Percentiles rank a stretch among this genome's conserved stretches.
These are phyloP conservation scores for Lavandula angustifolia DNA, from an alignment of 257 asterid genomes.

Conservation along the genomic window DNA sequence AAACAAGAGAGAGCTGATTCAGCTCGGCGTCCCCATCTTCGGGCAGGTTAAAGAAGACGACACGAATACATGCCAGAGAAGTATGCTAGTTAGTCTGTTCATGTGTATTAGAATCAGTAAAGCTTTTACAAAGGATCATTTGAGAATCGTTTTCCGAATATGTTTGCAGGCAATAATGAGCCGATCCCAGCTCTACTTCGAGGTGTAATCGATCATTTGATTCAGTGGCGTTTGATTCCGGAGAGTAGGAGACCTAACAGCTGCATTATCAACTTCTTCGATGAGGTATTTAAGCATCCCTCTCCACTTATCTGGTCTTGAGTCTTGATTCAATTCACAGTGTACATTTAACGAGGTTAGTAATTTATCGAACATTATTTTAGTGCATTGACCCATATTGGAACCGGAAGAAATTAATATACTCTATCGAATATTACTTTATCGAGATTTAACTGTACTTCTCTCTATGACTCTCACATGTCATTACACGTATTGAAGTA, in stretches of 20 bases:
- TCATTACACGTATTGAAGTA: not conserved
- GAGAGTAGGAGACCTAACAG: conserved; percentile 80
- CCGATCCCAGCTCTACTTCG: conserved; percentile 85
- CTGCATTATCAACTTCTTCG: conserved; percentile 93
- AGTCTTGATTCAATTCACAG: not conserved
- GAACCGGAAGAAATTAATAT: no score
- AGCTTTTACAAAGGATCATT: no score
- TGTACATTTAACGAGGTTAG: conserved; percentile 2
- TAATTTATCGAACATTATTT: no score
- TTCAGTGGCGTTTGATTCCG: conserved; percentile 87
- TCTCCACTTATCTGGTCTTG: conserved; percentile 2
- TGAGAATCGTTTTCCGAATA: not conserved
- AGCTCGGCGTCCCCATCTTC: conserved; percentile 89
- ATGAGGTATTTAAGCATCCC: conserved; percentile 57
- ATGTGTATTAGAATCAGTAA: not conserved
- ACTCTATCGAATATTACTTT: no score
- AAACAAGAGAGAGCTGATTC: conserved; percentile 94
- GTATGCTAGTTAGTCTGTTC: conserved; percentile 33
- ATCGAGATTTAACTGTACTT: no score
- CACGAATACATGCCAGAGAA: conserved; percentile 47
- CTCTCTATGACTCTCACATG: no score
- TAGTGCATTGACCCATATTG: no score
- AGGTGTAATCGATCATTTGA: conserved; percentile 73
- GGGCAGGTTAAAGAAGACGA: conserved; percentile 66
- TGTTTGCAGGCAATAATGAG: conserved; percentile 61